A percentile compares a stretch with the other conserved stretches of the same genome.
phyloP scores from a whole-genome alignment of 2,329 filamentous ascomycete species.

The Fusarium siculi region DNA sequence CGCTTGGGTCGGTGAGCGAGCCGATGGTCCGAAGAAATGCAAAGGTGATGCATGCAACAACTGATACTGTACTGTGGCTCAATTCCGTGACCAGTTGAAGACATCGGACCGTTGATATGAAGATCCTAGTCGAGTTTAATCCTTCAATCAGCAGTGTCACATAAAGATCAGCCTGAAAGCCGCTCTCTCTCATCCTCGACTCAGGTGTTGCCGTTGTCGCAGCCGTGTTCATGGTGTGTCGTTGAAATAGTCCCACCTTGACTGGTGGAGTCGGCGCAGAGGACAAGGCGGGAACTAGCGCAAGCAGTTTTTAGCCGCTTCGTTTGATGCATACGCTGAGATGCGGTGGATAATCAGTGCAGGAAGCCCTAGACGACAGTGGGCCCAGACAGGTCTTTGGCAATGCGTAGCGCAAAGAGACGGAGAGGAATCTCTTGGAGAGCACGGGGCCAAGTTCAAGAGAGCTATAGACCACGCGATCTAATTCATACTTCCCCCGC shows the following conservation, averaged over 20 bases:
- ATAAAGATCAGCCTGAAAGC: conserved; percentile 18
- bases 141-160: background rate
- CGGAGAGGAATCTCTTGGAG: conserved; percentile 11
- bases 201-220: conserved; percentile 19
- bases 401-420: conserved; percentile 16
- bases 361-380: conserved; percentile 9
- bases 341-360: conserved; percentile 16
- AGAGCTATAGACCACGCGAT: conserved; percentile 17
- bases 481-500: conserved; percentile 10
- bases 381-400: conserved; percentile 26
- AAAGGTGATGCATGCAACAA: background rate
- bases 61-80: background rate
- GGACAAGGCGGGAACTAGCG: conserved; percentile 47
- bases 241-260: conserved; percentile 43
- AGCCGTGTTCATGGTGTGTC: conserved; percentile 44
- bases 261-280: conserved; percentile 24
- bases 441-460: conserved; percentile 17
- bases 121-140: background rate
- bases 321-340: conserved; percentile 46
- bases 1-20: conserved; percentile 27
- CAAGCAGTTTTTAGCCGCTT: conserved; percentile 40
- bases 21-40: conserved; percentile 20
- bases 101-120: background rate
- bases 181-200: background rate
- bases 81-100: background rate